Evolutionary conservation across 2,329 filamentous ascomycete genomes (phyloP).

Genomic region (Aspergillus neoniger): DNA sequence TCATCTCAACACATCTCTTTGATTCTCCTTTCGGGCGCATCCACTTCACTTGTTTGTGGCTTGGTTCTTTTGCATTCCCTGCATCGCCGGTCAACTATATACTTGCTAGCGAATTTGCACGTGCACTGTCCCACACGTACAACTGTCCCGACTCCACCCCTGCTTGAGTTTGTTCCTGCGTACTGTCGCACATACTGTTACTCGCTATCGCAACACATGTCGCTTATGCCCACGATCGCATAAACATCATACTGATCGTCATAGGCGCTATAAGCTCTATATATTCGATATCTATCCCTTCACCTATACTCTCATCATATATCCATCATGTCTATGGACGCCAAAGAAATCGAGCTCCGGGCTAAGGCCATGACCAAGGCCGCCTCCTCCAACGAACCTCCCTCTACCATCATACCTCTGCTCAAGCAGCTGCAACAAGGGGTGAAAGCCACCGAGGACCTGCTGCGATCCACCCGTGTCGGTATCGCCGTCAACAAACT

Average conservation of each 20-base stretch:
- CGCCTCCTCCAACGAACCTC: slow-evolving; percentile 70
- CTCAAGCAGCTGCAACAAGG: slow-evolving; percentile 78
- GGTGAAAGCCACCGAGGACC: slow-evolving; percentile 81
- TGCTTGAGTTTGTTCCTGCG: background rate
- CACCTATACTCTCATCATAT: background rate
- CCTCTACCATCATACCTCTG: slow-evolving; percentile 70
- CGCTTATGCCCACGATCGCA: background rate
- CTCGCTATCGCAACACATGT: background rate
- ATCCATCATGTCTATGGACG: slow-evolving; percentile 62
- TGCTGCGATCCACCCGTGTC: slow-evolving; percentile 86
- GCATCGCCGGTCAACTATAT: background rate
- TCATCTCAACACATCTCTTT: background rate
- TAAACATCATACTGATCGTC: background rate
- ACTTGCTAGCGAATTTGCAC: slow-evolving; percentile 6
- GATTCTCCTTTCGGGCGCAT: background rate
- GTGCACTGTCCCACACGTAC: slow-evolving; percentile 11
- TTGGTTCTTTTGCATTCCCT: background rate
- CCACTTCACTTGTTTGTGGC: background rate
- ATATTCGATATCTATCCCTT: slow-evolving; percentile 1
- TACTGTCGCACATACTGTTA: background rate
- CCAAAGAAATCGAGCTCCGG: slow-evolving; percentile 75
- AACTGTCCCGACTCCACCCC: background rate
- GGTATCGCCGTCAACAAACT: slow-evolving; percentile 86
- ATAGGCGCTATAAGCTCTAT: slow-evolving; percentile 2
- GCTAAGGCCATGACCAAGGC: slow-evolving; percentile 81